Percentiles rank a stretch among this genome's conserved stretches.
These are phyloP conservation scores for Maudiozyma pseudohumilis DNA, from an alignment of 805 yeast genomes.

Conservation along the genomic window DNA sequence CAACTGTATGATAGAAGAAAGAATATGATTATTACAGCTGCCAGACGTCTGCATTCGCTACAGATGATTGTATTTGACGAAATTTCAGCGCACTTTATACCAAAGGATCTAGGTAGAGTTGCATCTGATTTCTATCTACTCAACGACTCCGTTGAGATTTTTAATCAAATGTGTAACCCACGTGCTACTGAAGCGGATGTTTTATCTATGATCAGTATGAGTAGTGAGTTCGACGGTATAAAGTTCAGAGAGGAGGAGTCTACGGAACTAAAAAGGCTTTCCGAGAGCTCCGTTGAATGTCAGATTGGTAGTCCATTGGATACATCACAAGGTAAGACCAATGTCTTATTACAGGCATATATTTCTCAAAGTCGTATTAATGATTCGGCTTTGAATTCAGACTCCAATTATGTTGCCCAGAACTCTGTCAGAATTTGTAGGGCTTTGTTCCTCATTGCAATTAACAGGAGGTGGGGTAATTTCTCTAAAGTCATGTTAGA, in stretches of 20 bases:
- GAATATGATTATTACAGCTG: slow-evolving; percentile 69
- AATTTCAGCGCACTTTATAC: slow-evolving; percentile 59
- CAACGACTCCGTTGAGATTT: slow-evolving; percentile 78
- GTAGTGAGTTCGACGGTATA: slow-evolving; percentile 86
- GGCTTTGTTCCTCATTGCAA: slow-evolving; percentile 77
- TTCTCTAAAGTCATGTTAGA: slow-evolving; percentile 66
- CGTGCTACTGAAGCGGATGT: slow-evolving; percentile 88
- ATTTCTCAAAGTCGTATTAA: slow-evolving; percentile 64
- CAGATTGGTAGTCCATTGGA: slow-evolving; percentile 73
- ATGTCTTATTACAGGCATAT: slow-evolving; percentile 76
- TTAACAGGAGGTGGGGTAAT: slow-evolving; percentile 85
- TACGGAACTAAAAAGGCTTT: slow-evolving; percentile 53
- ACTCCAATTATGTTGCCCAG: slow-evolving; percentile 88
- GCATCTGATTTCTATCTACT: slow-evolving; percentile 89
- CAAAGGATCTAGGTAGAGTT: slow-evolving; percentile 87
- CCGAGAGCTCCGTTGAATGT: slow-evolving; percentile 58
- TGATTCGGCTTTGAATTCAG: slow-evolving; percentile 78
- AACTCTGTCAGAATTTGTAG: slow-evolving; percentile 89
- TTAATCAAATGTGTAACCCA: slow-evolving; percentile 77
- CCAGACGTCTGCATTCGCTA: slow-evolving; percentile 67
- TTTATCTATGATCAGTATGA: slow-evolving; percentile 77
- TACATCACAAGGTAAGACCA: slow-evolving; percentile 76
- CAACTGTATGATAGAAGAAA: slow-evolving; percentile 62
- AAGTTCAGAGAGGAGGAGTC: slow-evolving; percentile 84
- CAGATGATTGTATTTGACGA: slow-evolving; percentile 95